Evolutionary conservation across 805 yeast species (phyloP).

Genomic region (Clavispora santaluciae): DNA sequence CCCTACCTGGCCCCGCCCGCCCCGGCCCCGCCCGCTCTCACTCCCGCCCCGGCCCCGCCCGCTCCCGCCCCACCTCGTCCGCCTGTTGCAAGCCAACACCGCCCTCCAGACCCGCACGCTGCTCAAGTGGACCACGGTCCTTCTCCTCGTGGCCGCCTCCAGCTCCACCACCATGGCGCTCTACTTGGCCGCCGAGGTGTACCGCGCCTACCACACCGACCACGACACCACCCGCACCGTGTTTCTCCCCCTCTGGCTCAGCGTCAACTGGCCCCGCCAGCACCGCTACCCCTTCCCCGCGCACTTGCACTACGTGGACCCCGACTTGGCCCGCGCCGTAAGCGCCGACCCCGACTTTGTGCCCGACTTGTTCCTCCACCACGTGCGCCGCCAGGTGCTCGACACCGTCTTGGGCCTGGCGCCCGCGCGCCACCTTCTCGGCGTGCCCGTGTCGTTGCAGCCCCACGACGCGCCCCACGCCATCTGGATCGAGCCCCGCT

Average conservation of each 20-base stretch:
- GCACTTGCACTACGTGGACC: conserved; percentile 23
- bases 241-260: conserved; percentile 25
- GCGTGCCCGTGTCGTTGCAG: conserved; percentile 24
- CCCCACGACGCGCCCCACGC: conserved; percentile 11
- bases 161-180: conserved; percentile 21
- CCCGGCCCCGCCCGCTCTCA: no score
- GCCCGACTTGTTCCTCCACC: conserved; percentile 15
- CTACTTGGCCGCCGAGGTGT: conserved; percentile 18
- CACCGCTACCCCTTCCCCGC: conserved; percentile 23
- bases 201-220: conserved; percentile 9
- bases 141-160: conserved; percentile 17
- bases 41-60: background rate
- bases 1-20: no score
- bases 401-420: conserved; percentile 20
- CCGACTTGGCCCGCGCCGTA: conserved; percentile 13
- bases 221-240: conserved; percentile 5
- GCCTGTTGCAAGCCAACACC: conserved; percentile 8
- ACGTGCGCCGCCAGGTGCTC: conserved; percentile 24
- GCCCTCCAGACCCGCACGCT: conserved; percentile 3
- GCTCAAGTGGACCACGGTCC: conserved; percentile 18
- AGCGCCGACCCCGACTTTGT: conserved; percentile 2
- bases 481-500: conserved; percentile 29
- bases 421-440: conserved; percentile 20
- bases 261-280: conserved; percentile 22
- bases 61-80: conserved; percentile 2